Base-by-base conservation (phyloP, 2,329 filamentous ascomycete species). In the Verticillium isaacii region DNA sequence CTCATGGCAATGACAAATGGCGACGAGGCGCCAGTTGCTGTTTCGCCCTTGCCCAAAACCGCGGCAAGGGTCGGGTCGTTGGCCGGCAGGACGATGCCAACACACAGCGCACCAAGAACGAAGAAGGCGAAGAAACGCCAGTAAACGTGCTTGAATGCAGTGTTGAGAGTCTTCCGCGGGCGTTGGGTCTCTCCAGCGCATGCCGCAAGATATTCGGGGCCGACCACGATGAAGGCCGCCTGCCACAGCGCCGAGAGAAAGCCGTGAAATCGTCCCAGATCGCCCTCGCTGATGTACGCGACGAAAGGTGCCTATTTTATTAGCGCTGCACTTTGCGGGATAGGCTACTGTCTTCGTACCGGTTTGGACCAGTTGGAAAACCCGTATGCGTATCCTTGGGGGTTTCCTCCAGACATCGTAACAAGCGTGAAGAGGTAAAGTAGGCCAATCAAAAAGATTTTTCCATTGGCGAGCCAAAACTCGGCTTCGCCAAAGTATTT, bases 341-440 rank as follows among this genome's bases (percentile, higher is more conserved):
- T 36, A 14, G 14, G 14, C 34, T 9, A 11, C 8, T 3, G 34
- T 2, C 14, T 36, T 14, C 34, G 3, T 36, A 36, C 88, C 0
- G 85, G 85, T 2, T 80, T 68, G 12, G 79, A 81, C 88, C 88
- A 90, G 70, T 88, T 86, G 23, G 88, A 80, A 71, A 92, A 92
- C 23, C 89, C 89, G 68, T 87, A 91, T 1, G 85, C 79, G 67
- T 90, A 87, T 57, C 85, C 77, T 6, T 86, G 71, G 0, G 91
- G 90, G 66, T 93, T 93, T 32, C 89, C 91, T 39, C 90, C 91
- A 8, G 92, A 78, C 88, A 93, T 92, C 57, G 86, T 88, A 67
- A 94, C 81, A 70, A 94, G 90, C n/a, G 91, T 93, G 74, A 89
- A 93, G 69, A 80, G 75, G 72, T 92, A 88, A 59, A 91, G 78